phyloP scores from a whole-genome alignment of 768 basidiomycete species.

The Kwoniella heveanensis region DNA sequence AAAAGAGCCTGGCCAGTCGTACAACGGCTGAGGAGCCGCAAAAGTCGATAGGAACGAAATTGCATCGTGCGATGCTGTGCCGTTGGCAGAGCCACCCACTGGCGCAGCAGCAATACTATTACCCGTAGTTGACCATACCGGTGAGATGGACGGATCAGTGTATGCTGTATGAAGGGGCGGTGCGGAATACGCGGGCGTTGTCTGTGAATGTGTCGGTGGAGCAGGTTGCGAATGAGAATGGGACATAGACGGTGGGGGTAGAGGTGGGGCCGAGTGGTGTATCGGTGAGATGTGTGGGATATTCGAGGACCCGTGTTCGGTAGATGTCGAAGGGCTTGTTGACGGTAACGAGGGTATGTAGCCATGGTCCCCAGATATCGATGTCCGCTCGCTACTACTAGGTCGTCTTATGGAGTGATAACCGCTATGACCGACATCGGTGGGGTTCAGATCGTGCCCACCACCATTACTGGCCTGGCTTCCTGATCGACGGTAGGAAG shows the following conservation, averaged over 20 bases:
- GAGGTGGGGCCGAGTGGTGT: neutral
- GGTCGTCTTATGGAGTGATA: neutral
- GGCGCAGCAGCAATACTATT: neutral
- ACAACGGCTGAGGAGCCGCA: constrained; percentile 5
- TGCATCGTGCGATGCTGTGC: neutral
- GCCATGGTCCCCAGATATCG: neutral
- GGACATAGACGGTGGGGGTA: neutral
- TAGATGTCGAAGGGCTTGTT: neutral
- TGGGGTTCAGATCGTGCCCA: neutral
- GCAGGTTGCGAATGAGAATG: neutral
- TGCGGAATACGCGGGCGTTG: neutral
- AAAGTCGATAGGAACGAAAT: neutral
- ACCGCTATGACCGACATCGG: neutral
- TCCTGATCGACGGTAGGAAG: neutral
- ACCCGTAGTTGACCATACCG: neutral
- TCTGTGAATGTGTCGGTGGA: neutral
- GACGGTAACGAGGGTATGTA: neutral
- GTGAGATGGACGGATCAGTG: neutral
- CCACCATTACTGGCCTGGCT: neutral
- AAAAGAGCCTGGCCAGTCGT: constrained; percentile 17
- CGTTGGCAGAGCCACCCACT: neutral
- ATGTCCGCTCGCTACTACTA: neutral
- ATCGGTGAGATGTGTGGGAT: neutral
- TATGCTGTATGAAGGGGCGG: neutral
- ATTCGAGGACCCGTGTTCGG: neutral